phyloP scores from a whole-genome alignment of 2,329 filamentous ascomycete species.

The Berkeleyomyces basicola region DNA sequence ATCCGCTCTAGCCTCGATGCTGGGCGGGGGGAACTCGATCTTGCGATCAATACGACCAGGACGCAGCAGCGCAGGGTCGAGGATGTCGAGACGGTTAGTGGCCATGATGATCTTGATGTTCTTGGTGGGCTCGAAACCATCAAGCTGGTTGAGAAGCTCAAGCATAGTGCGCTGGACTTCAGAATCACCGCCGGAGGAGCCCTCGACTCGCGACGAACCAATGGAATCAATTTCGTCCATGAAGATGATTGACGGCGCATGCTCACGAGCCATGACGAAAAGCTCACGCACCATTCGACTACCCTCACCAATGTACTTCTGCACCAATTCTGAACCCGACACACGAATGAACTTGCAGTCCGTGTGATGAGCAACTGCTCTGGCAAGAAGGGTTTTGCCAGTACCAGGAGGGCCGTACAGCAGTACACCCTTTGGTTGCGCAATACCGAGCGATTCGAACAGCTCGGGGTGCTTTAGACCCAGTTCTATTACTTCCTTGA shows the following conservation, averaged over 20 bases:
- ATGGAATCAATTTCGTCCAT: slow-evolving; percentile 99
- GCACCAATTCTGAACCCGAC: slow-evolving; percentile 86
- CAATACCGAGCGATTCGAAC: slow-evolving; percentile 97
- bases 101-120: slow-evolving; percentile 99
- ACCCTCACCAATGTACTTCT: slow-evolving; percentile 98
- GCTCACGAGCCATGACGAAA: slow-evolving; percentile 97
- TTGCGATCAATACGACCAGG: slow-evolving; percentile 97
- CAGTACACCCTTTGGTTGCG: slow-evolving; percentile 92
- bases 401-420: slow-evolving; percentile 94
- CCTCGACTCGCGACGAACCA: slow-evolving; percentile 90
- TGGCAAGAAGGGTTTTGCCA: slow-evolving; percentile 85
- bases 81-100: slow-evolving; percentile 91
- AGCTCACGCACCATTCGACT: slow-evolving; percentile 96
- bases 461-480: slow-evolving; percentile 96
- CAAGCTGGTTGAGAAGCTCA: slow-evolving; percentile 92
- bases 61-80: slow-evolving; percentile 84
- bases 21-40: slow-evolving; percentile 96
- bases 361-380: slow-evolving; percentile 94
- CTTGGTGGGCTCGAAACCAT: slow-evolving; percentile 97
- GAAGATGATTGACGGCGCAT: slow-evolving; percentile 97
- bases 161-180: slow-evolving; percentile 98
- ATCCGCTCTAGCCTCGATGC: slow-evolving; percentile 88
- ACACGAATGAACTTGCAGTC: slow-evolving; percentile 99
- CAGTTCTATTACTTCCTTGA: slow-evolving; percentile 98
- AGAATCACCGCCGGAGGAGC: slow-evolving; percentile 85